Evolutionary conservation across 129 eudicot genomes (phyloP), one percentile per base, ranked within the genome.

Genomic region (Tagetes erecta): DNA sequence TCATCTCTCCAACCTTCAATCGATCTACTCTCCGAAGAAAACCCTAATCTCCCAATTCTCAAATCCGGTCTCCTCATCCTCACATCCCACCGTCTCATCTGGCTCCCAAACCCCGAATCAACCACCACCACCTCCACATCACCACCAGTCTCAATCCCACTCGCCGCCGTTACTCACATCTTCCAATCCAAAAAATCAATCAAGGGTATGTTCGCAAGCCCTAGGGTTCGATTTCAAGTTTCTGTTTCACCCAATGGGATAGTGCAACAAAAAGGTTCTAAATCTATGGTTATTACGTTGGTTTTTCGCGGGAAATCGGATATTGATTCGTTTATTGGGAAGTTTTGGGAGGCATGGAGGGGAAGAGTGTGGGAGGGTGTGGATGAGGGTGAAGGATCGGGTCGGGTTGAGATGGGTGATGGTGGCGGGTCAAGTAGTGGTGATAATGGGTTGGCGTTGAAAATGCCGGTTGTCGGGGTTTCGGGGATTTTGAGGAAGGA

Each of bases 401-500:
- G 74, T 45, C 71, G 82, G 46, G 72, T 10, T 63, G 39, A 40
- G 66, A 40, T 39, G 68, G 78, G 76, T 20, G 63, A 62, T 6
- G 74, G 80, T 3, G 82, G 83, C 5, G 81, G 86, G 31, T 74
- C 76, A 30, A 66, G 74, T 27, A 59, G 73, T 10, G 11, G 64
- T n/a, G 67, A 76, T 45, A 68, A 68, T 1, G 66, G 78, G 3
- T 62, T 79, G 67, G 93, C 78, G 27, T 67, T 90, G 71, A 78
- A 71, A 68, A 56, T 81, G 87, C 99, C 99, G 70, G 97, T 94
- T 74, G 99, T 94, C 5, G 99, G 97, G 10, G 86, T 95, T 7
- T 71, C 97, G 0, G 99, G 99, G 67, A 91, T 95, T 9, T 34
- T 91, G 87, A 87, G 99, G 79, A 91, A 88, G 86, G 99, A 91